Conservation (phyloP, 192 early-diverging fungal genomes). For the Gorgonomyces haynaldii region DNA sequence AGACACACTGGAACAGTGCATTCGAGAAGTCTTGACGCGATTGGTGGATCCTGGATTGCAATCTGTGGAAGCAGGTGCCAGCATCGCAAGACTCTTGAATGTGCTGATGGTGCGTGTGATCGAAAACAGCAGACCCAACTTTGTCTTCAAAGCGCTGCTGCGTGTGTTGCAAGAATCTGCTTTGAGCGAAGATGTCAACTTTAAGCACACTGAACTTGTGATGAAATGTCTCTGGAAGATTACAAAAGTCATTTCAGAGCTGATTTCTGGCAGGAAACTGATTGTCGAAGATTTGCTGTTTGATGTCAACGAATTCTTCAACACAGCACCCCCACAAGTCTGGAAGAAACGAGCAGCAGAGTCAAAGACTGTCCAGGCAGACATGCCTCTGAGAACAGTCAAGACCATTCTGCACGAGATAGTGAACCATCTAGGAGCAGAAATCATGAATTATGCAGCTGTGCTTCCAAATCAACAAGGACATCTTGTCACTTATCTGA, state of each 20-base stretch:
- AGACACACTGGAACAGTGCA: constrained; percentile 51
- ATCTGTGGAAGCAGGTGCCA: constrained; percentile 40
- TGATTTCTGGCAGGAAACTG: constrained; percentile 49
- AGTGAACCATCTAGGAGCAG: constrained; percentile 50
- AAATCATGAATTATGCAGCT: constrained; percentile 42
- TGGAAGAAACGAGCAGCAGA: constrained; percentile 77
- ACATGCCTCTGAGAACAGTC: constrained; percentile 89
- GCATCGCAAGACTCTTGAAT: constrained; percentile 66
- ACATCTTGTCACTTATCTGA: constrained; percentile 29
- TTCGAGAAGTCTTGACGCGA: constrained; percentile 68
- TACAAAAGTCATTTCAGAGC: constrained; percentile 69
- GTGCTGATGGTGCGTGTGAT: constrained; percentile 80
- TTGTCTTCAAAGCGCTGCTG: constrained; percentile 51
- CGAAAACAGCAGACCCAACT: constrained; percentile 76
- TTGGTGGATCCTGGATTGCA: constrained; percentile 68
- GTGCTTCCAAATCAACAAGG: constrained; percentile 56
- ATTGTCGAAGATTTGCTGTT: constrained; percentile 56
- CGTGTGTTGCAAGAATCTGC: constrained; percentile 52
- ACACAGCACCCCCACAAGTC: constrained; percentile 63
- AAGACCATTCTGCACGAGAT: constrained; percentile 83
- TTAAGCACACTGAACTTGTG: constrained; percentile 68
- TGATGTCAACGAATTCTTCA: constrained; percentile 74
- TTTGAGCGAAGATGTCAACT: constrained; percentile 23
- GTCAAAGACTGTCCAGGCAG: constrained; percentile 58
- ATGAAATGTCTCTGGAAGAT: constrained; percentile 98